Base-by-base conservation (phyloP, 352 stramenopile genomes). In the Phytophthora tubulina region DNA sequence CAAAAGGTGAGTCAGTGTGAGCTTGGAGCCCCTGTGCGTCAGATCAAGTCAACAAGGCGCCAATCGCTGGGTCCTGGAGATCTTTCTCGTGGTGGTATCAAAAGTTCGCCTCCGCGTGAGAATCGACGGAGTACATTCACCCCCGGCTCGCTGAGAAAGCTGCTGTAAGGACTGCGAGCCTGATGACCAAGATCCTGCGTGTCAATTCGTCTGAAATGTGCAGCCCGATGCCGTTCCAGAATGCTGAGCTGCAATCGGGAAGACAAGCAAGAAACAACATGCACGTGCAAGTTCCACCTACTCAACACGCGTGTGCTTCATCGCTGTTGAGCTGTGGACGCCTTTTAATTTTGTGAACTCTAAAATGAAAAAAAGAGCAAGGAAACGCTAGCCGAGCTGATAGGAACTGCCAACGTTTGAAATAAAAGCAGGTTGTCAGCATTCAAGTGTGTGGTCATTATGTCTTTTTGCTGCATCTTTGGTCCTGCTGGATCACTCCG, bases 1-100 rank as follows among this genome's bases (percentile, higher is more conserved):
- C 81, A 95, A 42, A 94, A 98, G 71, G 97, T 99, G 51, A 99
- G 98, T 75, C 89, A 99, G 79, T 99, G 98, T 36, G 97, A 99
- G 73, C 82, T 99, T 8, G 98, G 97, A 36, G 94, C 96, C 17
- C 96, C 98, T 17, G 98, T 96, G 42, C 83, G 88, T 21, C 89
- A 96, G 72, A 90, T 96, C 75, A 94, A 93, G 73, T 75, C 81
- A 11, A 55, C 49, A 32, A 57, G 71, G 45, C 82, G 85, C 15
- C 72, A 77, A 35, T 77, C 75, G 8, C 17, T 77, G 6, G 73
- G 60, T 32, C 53, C 65, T 52, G 69, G 69, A 32, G 73, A 80
- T 63, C 27, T 79, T 31, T 56, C 61, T 21, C 72, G 67, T 27
- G 53, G 51, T 42, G 63, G 52, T 30, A 59, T 72, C 36, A 70